Conservation (phyloP, 495 filamentous ascomycete genomes). For the Neurospora sublineolata region DNA sequence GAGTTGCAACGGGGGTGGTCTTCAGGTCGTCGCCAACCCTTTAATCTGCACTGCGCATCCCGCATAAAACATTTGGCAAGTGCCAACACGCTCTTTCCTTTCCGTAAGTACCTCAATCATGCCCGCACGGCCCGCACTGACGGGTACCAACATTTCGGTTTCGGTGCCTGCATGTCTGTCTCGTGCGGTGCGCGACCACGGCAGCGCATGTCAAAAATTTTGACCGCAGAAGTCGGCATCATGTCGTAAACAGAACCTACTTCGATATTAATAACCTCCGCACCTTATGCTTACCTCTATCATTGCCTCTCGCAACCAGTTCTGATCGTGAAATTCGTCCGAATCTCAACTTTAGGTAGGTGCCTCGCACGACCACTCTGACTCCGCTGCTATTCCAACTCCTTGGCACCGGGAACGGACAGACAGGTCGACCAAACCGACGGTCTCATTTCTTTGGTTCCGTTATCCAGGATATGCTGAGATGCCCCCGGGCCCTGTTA, state of each 20-base stretch:
- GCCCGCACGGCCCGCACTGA: not conserved
- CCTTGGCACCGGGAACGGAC: no score
- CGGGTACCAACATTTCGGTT: not conserved
- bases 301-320: no score
- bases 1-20: not conserved
- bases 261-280: no score
- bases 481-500: no score
- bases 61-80: not conserved
- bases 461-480: no score
- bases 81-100: not conserved
- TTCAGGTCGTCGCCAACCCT: not conserved
- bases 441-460: no score
- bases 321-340: no score
- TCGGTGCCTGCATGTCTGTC: not conserved
- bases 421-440: no score
- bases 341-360: no score
- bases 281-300: no score
- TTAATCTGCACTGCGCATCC: not conserved
- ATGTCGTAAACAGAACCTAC: not conserved
- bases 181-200: not conserved
- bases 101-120: not conserved
- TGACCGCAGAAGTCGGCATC: not conserved
- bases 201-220: not conserved
- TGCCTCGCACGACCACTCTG: no score
- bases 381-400: no score